phyloP scores from a whole-genome alignment of 2,329 filamentous ascomycete genomes.

The Aspergillus amoenus region DNA sequence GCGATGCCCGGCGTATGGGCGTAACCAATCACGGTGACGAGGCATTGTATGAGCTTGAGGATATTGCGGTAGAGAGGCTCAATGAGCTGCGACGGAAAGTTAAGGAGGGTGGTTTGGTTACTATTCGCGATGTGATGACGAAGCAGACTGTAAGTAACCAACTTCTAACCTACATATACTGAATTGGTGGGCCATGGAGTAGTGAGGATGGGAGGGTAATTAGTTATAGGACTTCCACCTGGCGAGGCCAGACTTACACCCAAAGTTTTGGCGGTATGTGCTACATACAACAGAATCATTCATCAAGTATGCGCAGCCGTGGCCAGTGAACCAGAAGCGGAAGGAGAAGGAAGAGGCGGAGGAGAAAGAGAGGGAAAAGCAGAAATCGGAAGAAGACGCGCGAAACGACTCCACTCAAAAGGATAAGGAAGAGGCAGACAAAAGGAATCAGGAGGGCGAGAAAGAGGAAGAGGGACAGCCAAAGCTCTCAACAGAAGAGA shows the following conservation, averaged over 20 bases:
- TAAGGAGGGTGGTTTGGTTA: conserved; percentile 26
- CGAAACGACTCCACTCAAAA: not conserved
- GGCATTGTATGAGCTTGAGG: conserved; percentile 10
- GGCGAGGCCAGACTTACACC: conserved; percentile 44
- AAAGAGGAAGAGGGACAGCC: conserved; percentile 4
- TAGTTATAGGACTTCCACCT: conserved; percentile 45
- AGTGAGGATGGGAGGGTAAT: not conserved
- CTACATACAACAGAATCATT: conserved; percentile 50
- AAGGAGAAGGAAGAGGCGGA: conserved; percentile 28
- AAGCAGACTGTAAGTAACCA: conserved; percentile 8
- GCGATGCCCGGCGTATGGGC: not conserved
- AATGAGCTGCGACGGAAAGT: conserved; percentile 24
- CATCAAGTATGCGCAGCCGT: conserved; percentile 50
- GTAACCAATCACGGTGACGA: conserved; percentile 8
- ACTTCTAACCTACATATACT: no score
- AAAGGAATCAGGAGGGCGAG: not conserved
- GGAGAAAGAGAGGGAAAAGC: not conserved
- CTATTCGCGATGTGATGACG: conserved; percentile 27
- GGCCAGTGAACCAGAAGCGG: conserved; percentile 50
- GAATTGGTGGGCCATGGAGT: no score
- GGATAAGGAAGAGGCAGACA: not conserved
- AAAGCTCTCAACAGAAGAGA: conserved; percentile 46
- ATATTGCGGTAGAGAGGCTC: conserved; percentile 26
- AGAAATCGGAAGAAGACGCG: conserved; percentile 20
- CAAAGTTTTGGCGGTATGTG: conserved; percentile 52